Evolutionary conservation across 441 rosid species (phyloP), one percentile per base, ranked within the genome.

Genomic region (Gossypium gossypioides): DNA sequence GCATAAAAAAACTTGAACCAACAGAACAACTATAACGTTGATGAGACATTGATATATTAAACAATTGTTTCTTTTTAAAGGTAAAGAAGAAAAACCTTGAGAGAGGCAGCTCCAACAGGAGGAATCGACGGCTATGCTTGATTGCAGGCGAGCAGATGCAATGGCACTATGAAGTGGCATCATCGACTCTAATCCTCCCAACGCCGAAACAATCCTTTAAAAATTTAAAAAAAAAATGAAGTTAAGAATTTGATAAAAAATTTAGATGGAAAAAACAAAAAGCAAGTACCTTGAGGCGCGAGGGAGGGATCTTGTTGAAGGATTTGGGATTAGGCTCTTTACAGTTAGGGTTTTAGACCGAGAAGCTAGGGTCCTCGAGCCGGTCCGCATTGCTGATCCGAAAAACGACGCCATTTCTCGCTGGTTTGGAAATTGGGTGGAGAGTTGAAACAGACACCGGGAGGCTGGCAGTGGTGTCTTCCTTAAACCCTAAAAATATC

Each of bases 101-200:
- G 97, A 93, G 77, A 93, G 95, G 87, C 75, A 78, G 86, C 98
- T 94, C 97, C 98, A 94, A 81, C 92, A 88, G 22, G 92, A 84
- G 24, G 97, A 78, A 85, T 89, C 96, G 22, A 89, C 80, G 24
- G 97, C 96, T 52, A 94, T 87, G 81, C 79, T 85, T 59, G 97
- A 94, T 56, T 58, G 80, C 58, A 94, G 93, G 72, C 96, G 77
- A 79, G 98, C 91, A 74, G 93, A 87, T 37, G 98, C 96, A 78
- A 81, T 80, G 58, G 88, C 90, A 78, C 87, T 90, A 77, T 93
- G 96, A 62, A 93, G 86, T 3, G 97, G 97, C 82, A 87, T 76
- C 85, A 93, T 71, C 27, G 96, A 87, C 64, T 89, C 96, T 72
- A 85, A 84, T 27, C 89, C 77, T 13, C 89, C 97, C 80, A 90